Conservation (phyloP, 768 basidiomycete genomes). For the Tulasnella sp. region DNA sequence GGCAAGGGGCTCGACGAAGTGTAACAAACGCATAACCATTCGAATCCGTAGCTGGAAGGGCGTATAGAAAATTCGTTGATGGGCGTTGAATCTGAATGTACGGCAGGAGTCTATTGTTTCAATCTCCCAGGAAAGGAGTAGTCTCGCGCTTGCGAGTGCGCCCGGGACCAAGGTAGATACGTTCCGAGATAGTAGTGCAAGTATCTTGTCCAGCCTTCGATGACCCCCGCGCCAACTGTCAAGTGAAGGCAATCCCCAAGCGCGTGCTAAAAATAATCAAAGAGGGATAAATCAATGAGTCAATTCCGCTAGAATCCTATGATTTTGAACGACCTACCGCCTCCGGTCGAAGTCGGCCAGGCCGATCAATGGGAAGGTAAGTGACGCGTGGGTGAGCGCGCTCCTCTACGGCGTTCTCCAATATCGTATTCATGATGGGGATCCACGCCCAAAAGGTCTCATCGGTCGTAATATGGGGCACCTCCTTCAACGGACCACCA, state of each 20-base stretch:
- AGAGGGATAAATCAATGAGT: not conserved
- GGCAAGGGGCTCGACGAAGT: too few species aligned
- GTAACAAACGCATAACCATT: too few species aligned
- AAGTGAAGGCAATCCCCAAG: slow-evolving; percentile 48
- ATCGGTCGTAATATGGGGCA: slow-evolving; percentile 42
- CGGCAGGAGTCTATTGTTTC: not conserved
- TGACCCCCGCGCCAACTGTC: slow-evolving; percentile 45
- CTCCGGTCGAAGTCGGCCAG: slow-evolving; percentile 60
- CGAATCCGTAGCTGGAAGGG: not conserved
- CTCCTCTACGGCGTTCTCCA: slow-evolving; percentile 48
- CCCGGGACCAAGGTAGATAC: slow-evolving; percentile 9
- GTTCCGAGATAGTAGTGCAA: slow-evolving; percentile 42
- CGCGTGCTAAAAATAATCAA: slow-evolving; percentile 39
- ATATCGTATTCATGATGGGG: slow-evolving; percentile 50
- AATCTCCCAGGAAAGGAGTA: not conserved
- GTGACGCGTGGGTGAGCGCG: slow-evolving; percentile 51
- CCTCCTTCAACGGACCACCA: slow-evolving; percentile 34
- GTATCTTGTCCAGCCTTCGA: slow-evolving; percentile 52
- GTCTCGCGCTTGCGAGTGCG: not conserved
- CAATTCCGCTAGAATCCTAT: not conserved
- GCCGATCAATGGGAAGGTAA: slow-evolving; percentile 58
- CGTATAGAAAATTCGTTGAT: not conserved
- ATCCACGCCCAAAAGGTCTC: slow-evolving; percentile 62
- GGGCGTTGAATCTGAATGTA: not conserved
- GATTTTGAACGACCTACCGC: slow-evolving; percentile 44